A percentile compares a stretch with the other conserved stretches of the same genome.
Conservation (phyloP, 2,329 filamentous ascomycete genomes). For the Cryphonectria parasitica region DNA sequence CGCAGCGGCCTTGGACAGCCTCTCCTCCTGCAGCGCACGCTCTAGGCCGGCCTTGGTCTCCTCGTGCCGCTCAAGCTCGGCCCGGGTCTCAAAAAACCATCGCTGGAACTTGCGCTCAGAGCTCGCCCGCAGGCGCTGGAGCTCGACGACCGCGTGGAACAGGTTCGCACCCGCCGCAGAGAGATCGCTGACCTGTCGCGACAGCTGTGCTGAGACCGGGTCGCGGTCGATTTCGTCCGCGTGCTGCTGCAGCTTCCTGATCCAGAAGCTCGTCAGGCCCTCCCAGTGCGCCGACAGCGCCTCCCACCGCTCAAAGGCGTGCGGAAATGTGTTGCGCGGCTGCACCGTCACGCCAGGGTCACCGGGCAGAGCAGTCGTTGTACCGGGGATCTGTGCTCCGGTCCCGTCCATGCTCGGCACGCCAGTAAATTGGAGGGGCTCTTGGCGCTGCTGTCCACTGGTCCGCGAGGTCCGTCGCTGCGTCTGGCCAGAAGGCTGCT, state of each 20-base stretch:
- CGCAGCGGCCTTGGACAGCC: conserved; percentile 69
- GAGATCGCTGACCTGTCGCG: conserved; percentile 93
- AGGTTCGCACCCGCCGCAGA: conserved; percentile 95
- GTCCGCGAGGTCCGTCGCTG: conserved; percentile 32
- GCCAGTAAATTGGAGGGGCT: conserved; percentile 34
- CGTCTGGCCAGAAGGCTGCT: conserved; percentile 31
- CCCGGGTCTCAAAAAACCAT: conserved; percentile 95
- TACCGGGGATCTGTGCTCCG: conserved; percentile 23
- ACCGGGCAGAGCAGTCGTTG: conserved; percentile 35
- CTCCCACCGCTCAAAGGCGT: conserved; percentile 98
- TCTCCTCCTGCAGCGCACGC: conserved; percentile 73
- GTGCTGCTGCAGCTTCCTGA: conserved; percentile 88
- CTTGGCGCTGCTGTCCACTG: conserved; percentile 35
- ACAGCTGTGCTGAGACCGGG: conserved; percentile 83
- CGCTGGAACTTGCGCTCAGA: conserved; percentile 97
- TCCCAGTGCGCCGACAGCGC: conserved; percentile 97
- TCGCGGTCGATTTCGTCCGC: conserved; percentile 82
- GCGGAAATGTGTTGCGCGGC: conserved; percentile 78
- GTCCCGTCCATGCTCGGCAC: conserved; percentile 14
- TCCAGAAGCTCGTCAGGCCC: conserved; percentile 96
- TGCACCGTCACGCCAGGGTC: conserved; percentile 42
- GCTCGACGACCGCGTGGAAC: conserved; percentile 95
- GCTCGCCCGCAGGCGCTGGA: conserved; percentile 89
- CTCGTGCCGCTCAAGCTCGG: conserved; percentile 82
- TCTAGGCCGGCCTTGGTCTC: conserved; percentile 85